Percentiles rank a stretch among this genome's conserved stretches.
Evolutionary conservation across 108 stramenopile genomes (phyloP).

Genomic region (Nannochloropsis gaditana): DNA sequence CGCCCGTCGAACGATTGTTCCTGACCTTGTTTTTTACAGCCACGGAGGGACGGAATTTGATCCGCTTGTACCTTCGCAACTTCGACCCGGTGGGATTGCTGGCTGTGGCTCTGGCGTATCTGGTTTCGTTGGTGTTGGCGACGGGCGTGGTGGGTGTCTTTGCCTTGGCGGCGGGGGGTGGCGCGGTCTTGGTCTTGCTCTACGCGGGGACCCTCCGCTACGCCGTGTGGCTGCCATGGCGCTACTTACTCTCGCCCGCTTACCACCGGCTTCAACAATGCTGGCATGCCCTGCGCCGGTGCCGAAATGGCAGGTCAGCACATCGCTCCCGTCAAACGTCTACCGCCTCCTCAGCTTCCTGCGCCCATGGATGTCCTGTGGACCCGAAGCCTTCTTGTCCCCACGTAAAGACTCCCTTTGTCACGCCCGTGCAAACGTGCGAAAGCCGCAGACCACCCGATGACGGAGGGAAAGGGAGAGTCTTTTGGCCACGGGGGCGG

Average conservation of each 20-base stretch:
- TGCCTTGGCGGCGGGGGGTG: not conserved
- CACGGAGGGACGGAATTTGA: not conserved
- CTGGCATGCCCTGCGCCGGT: not conserved
- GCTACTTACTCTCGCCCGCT: not conserved
- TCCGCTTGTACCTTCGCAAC: not conserved
- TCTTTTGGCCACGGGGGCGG: not conserved
- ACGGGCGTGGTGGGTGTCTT: not conserved
- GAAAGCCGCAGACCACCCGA: not conserved
- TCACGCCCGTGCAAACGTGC: not conserved
- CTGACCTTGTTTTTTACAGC: not conserved
- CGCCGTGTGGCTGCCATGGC: not conserved
- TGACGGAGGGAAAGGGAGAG: not conserved
- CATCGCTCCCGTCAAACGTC: not conserved
- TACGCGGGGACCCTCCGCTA: not conserved
- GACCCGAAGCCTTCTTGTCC: not conserved
- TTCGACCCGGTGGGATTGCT: not conserved
- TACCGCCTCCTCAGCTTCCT: not conserved
- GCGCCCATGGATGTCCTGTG: not conserved
- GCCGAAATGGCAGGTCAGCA: not conserved
- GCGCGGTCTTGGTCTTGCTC: not conserved
- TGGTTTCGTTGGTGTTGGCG: not conserved
- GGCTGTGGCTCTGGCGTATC: not conserved
- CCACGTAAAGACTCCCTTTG: not conserved
- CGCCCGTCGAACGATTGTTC: slow-evolving; percentile 1
- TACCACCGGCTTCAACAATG: not conserved